Conservation (phyloP, 352 stramenopile genomes). For the Phytophthora melonis region DNA sequence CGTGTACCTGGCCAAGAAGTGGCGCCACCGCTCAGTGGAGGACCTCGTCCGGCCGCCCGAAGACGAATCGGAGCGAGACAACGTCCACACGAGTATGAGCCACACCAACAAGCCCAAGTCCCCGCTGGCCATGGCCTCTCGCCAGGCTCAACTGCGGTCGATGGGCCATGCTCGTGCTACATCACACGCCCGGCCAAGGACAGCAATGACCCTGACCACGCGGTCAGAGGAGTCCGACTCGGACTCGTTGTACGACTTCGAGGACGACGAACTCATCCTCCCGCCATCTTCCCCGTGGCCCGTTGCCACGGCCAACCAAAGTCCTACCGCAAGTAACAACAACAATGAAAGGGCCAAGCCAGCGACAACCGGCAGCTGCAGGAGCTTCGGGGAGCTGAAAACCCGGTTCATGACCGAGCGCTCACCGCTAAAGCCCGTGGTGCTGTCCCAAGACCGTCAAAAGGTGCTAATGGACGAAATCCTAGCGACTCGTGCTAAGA, state of each 20-base stretch:
- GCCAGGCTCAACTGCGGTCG: constrained; percentile 33
- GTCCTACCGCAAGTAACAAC: constrained; percentile 18
- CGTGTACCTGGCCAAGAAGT: constrained; percentile 82
- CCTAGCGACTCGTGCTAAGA: constrained; percentile 11
- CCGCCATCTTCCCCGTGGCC: constrained; percentile 61
- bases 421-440: constrained; percentile 38
- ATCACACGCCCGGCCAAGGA: constrained; percentile 16
- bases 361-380: constrained; percentile 15
- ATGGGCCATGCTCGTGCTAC: constrained; percentile 23
- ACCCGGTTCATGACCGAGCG: constrained; percentile 38
- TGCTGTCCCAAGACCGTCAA: constrained; percentile 39
- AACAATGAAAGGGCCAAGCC: constrained; percentile 9
- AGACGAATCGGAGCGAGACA: constrained; percentile 24
- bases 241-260: constrained; percentile 65
- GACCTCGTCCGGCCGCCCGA: constrained; percentile 64
- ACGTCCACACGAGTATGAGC: constrained; percentile 15
- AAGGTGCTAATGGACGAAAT: constrained; percentile 36
- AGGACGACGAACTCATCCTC: constrained; percentile 68
- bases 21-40: constrained; percentile 66
- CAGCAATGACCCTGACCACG: constrained; percentile 42
- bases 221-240: constrained; percentile 60
- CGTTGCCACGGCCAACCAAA: constrained; percentile 10
- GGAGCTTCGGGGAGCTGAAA: constrained; percentile 39
- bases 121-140: constrained; percentile 16
- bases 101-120: constrained; percentile 12